A percentile compares a stretch with the other conserved stretches of the same genome.
phyloP scores from a whole-genome alignment of 805 yeast species.

The Dipodascus albidus region DNA sequence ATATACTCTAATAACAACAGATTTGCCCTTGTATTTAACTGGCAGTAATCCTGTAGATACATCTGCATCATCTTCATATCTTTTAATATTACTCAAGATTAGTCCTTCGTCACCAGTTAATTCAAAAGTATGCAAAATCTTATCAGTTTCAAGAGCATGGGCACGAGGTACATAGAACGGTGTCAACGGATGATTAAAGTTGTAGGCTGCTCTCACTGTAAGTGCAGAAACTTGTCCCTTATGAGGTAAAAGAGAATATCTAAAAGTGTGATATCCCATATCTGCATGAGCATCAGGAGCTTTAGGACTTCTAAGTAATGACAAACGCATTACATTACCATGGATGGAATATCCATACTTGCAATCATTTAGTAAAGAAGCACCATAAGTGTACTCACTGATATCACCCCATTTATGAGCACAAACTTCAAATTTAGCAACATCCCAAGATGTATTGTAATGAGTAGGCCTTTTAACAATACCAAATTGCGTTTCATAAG shows the following conservation, averaged over 20 bases:
- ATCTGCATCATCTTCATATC: slow-evolving; percentile 74
- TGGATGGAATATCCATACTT: slow-evolving; percentile 91
- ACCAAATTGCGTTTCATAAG: slow-evolving; percentile 92
- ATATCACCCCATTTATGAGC: slow-evolving; percentile 90
- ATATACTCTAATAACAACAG: slow-evolving; percentile 63
- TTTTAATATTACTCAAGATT: slow-evolving; percentile 65
- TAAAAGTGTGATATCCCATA: slow-evolving; percentile 77
- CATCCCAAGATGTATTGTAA: slow-evolving; percentile 91
- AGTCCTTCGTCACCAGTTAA: slow-evolving; percentile 45
- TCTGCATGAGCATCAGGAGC: slow-evolving; percentile 93
- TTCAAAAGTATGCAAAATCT: slow-evolving; percentile 24
- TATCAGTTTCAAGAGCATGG: slow-evolving; percentile 13
- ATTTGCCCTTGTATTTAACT: slow-evolving; percentile 32
- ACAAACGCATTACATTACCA: slow-evolving; percentile 83
- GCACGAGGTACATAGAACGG: slow-evolving; percentile 12
- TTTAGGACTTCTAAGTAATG: slow-evolving; percentile 81
- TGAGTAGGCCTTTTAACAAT: slow-evolving; percentile 87
- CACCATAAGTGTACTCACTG: slow-evolving; percentile 81
- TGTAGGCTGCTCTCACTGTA: slow-evolving; percentile 64
- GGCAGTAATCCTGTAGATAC: slow-evolving; percentile 29
- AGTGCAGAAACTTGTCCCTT: slow-evolving; percentile 48
- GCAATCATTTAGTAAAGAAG: slow-evolving; percentile 67
- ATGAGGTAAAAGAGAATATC: slow-evolving; percentile 81
- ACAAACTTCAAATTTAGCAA: slow-evolving; percentile 92
- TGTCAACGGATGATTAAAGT: slow-evolving; percentile 52